These are phyloP conservation scores for Tuber indicum DNA, from an alignment of 495 filamentous ascomycete genomes.

Conservation along the genomic window DNA sequence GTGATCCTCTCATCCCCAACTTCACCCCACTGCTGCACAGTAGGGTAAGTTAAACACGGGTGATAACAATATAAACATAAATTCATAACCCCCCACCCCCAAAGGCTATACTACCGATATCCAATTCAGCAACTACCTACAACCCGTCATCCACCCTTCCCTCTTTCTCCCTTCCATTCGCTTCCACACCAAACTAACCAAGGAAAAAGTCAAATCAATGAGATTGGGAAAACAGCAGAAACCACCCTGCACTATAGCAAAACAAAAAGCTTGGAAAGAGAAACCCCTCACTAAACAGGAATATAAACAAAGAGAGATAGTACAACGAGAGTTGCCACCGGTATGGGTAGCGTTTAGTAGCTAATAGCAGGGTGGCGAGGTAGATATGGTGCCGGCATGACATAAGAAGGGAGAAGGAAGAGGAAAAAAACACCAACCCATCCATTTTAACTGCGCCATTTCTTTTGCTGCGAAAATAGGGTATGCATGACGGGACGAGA, in stretches of 20 bases:
- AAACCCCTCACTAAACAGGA: neutral
- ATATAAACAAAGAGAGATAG: neutral
- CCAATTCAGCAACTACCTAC: neutral
- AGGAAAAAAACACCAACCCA: neutral
- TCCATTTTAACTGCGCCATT: neutral
- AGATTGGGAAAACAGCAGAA: neutral
- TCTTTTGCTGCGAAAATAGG: neutral
- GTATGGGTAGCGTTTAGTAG: neutral
- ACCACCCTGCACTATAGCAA: neutral
- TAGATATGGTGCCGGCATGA: neutral
- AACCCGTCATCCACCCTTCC: neutral
- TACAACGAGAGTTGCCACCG: neutral
- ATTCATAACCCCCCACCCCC: neutral
- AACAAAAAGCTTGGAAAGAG: neutral
- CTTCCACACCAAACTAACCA: neutral
- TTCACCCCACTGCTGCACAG: neutral
- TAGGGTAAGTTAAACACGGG: neutral
- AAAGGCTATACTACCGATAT: neutral
- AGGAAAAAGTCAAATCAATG: neutral
- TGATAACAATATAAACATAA: constrained; percentile 1
- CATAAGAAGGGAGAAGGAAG: neutral
- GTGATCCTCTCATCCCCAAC: neutral
- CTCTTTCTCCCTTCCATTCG: neutral
- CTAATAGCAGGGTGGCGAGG: neutral
- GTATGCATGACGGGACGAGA: neutral